These are phyloP conservation scores for Ustilago tritici DNA, from an alignment of 1,284 basidiomycete species.

Conservation along the genomic window DNA sequence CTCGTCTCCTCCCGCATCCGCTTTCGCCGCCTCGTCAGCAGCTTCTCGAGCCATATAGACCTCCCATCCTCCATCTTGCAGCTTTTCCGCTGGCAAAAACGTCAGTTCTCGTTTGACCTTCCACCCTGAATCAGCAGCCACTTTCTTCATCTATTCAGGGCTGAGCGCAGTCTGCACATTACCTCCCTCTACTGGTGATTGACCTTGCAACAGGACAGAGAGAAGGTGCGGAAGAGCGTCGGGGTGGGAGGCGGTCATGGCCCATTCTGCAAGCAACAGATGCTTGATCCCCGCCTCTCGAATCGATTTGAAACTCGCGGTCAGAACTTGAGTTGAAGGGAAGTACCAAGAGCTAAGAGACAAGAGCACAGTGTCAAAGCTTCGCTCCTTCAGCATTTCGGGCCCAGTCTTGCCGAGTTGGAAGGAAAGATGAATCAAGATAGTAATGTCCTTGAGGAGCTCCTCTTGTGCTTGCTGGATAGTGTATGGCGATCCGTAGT, in stretches of 20 bases:
- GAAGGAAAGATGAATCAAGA: slow-evolving; percentile 17
- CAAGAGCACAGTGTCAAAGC: slow-evolving; percentile 16
- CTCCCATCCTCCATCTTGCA: slow-evolving; percentile 38
- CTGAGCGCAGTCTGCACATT: slow-evolving; percentile 24
- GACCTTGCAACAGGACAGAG: slow-evolving; percentile 27
- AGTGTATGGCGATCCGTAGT: slow-evolving; percentile 30
- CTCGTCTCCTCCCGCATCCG: background rate
- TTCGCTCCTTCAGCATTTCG: slow-evolving; percentile 9
- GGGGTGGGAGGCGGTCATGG: slow-evolving; percentile 24
- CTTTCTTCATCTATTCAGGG: slow-evolving; percentile 13
- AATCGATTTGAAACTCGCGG: slow-evolving; percentile 14
- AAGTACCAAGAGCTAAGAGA: slow-evolving; percentile 39
- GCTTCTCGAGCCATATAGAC: slow-evolving; percentile 24
- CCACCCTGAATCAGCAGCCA: slow-evolving; percentile 22
- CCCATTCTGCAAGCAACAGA: slow-evolving; percentile 37
- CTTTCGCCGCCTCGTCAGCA: background rate
- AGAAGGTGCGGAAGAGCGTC: slow-evolving; percentile 29
- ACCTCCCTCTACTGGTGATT: slow-evolving; percentile 15
- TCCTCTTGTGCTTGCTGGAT: slow-evolving; percentile 29
- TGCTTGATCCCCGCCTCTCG: slow-evolving; percentile 25
- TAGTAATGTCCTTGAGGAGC: background rate
- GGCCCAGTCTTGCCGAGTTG: slow-evolving; percentile 19
- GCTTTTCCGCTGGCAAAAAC: slow-evolving; percentile 12
- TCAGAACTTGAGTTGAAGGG: slow-evolving; percentile 14
- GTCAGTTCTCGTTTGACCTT: slow-evolving; percentile 17